Evolutionary conservation across 208 protist species (phyloP).

Genomic region (Trypanosoma platydactyli): DNA sequence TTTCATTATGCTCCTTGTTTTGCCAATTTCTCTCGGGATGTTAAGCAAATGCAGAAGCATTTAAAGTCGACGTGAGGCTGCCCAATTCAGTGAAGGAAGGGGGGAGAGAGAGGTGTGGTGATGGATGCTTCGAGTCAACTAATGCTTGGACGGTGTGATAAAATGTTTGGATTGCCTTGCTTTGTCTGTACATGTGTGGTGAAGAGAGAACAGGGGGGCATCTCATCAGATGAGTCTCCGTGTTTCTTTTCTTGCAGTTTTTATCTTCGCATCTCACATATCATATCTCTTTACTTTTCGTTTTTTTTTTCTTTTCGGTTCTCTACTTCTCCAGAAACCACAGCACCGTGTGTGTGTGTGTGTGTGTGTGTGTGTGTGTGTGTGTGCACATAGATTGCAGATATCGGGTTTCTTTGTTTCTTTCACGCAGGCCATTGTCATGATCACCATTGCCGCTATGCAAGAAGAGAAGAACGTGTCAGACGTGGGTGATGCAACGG

Average conservation of each 20-base stretch:
- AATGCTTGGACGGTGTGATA: too few species aligned
- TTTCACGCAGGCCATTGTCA: neutral
- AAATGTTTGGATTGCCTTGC: too few species aligned
- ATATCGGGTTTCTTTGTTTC: too few species aligned
- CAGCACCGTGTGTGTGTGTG: neutral
- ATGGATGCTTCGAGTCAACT: neutral
- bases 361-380: neutral
- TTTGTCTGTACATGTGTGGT: too few species aligned
- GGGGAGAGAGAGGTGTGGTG: neutral
- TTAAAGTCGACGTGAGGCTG: neutral
- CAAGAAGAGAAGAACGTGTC: too few species aligned
- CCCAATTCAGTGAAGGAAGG: neutral
- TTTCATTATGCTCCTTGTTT: constrained; percentile 35
- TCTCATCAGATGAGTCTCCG: too few species aligned
- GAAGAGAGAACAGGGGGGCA: too few species aligned
- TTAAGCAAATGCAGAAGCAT: constrained; percentile 19
- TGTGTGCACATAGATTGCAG: neutral
- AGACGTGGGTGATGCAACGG: neutral
- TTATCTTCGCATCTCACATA: neutral
- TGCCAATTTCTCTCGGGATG: constrained; percentile 32
- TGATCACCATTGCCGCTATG: neutral
- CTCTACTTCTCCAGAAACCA: neutral
- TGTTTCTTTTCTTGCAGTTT: constrained; percentile 5
- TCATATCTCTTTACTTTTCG: constrained; percentile 16
- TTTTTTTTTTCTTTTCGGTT: constrained; percentile 17